Evolutionary conservation across 345 rosid genomes (phyloP).

Genomic region (Populus ilicifolia): DNA sequence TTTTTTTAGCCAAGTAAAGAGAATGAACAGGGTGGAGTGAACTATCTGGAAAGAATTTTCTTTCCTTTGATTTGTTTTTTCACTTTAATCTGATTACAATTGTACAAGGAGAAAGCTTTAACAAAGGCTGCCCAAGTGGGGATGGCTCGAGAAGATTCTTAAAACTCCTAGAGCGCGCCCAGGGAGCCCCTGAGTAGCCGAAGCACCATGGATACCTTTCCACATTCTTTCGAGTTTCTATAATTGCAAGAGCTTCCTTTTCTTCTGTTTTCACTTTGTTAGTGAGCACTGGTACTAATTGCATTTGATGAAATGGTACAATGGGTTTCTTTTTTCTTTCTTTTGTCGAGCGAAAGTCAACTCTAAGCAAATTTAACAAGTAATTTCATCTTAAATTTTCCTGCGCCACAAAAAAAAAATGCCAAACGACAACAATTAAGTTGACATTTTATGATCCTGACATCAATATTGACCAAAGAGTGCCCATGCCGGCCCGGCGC

Average conservation of each 20-base stretch:
- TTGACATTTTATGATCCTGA: neutral
- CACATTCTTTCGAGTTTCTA: conserved; percentile 2
- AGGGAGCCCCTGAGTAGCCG: neutral
- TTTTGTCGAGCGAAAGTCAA: neutral
- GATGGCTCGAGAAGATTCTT: conserved; percentile 34
- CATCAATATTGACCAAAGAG: neutral
- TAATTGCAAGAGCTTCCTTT: neutral
- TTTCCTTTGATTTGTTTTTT: neutral
- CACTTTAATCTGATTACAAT: neutral
- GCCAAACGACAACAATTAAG: neutral
- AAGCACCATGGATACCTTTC: neutral
- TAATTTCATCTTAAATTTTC: neutral
- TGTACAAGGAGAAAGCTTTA: conserved; percentile 8
- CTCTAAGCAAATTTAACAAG: neutral
- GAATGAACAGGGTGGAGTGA: conserved; percentile 16
- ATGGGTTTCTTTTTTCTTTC: neutral
- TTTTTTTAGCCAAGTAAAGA: neutral
- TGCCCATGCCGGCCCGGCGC: neutral
- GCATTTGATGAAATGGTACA: neutral
- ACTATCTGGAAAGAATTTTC: conserved; percentile 22
- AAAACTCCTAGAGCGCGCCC: neutral
- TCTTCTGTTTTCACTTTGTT: neutral
- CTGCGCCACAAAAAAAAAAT: neutral
- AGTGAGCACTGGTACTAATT: neutral
- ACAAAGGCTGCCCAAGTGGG: conserved; percentile 26